These are phyloP conservation scores for Aureobasidium sp. DNA, from an alignment of 2,329 filamentous ascomycete genomes.

Conservation along the genomic window DNA sequence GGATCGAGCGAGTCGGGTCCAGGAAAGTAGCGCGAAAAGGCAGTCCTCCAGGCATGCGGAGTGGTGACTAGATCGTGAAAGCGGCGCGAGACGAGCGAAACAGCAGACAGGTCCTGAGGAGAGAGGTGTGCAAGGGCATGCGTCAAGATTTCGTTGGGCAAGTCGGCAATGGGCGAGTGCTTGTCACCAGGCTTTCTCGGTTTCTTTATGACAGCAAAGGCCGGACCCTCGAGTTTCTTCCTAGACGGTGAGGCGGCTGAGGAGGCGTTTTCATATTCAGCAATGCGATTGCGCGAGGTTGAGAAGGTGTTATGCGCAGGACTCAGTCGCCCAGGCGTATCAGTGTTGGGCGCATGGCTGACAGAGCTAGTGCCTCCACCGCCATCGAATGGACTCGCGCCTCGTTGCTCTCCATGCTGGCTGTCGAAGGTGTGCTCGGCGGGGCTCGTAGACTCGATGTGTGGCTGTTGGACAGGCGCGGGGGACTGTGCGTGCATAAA, in stretches of 20 bases:
- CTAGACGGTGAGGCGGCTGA: slow-evolving; percentile 30
- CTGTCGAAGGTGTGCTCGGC: slow-evolving; percentile 31
- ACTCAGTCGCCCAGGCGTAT: slow-evolving; percentile 26
- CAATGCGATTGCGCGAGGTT: slow-evolving; percentile 39
- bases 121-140: slow-evolving; percentile 87
- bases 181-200: slow-evolving; percentile 37
- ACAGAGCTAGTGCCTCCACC: slow-evolving; percentile 20
- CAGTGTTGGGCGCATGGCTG: slow-evolving; percentile 24
- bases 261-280: slow-evolving; percentile 48
- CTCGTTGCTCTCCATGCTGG: slow-evolving; percentile 54
- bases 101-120: slow-evolving; percentile 71
- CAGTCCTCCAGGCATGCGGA: slow-evolving; percentile 87
- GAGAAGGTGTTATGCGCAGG: slow-evolving; percentile 20
- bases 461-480: slow-evolving; percentile 42
- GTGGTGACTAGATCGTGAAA: slow-evolving; percentile 84
- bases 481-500: slow-evolving; percentile 60
- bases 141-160: slow-evolving; percentile 90
- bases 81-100: slow-evolving; percentile 78
- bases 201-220: slow-evolving; percentile 48
- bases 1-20: slow-evolving; percentile 55
- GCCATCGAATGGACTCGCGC: slow-evolving; percentile 32
- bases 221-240: slow-evolving; percentile 37
- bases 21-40: slow-evolving; percentile 85
- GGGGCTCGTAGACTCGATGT: slow-evolving; percentile 33
- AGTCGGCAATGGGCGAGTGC: slow-evolving; percentile 46